Percentiles rank a stretch among this genome's conserved stretches.
Evolutionary conservation across 306 rosid genomes (phyloP).

Genomic region (Gillenia trifoliata): DNA sequence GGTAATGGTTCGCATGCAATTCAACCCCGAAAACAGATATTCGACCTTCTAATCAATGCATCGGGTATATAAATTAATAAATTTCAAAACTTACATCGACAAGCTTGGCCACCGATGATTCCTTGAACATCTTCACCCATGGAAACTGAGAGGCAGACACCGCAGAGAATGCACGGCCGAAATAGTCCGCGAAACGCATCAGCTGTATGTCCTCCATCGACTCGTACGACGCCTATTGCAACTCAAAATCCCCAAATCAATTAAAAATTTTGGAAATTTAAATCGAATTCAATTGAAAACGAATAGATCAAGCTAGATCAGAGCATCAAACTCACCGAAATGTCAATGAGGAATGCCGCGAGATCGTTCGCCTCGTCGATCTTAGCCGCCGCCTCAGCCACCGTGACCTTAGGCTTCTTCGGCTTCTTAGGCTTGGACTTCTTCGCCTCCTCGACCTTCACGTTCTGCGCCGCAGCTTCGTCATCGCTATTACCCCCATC

Average conservation of each 20-base stretch:
- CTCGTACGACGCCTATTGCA: constrained; percentile 51
- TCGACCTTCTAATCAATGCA: not conserved
- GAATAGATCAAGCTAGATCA: constrained; percentile 43
- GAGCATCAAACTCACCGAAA: constrained; percentile 46
- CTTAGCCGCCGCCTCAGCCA: constrained; percentile 80
- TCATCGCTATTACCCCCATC: constrained; percentile 46
- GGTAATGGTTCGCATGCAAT: not conserved
- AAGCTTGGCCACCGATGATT: constrained; percentile 69
- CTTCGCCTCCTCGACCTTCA: constrained; percentile 56
- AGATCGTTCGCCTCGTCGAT: constrained; percentile 64
- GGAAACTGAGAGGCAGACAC: constrained; percentile 89
- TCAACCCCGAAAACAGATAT: not conserved
- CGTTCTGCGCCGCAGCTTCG: constrained; percentile 43
- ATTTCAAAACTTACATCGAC: constrained; percentile 66
- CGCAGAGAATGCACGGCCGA: constrained; percentile 72
- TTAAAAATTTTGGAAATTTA: not conserved
- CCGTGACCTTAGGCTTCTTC: constrained; percentile 86
- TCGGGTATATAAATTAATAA: not conserved
- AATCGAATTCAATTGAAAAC: constrained; percentile 13
- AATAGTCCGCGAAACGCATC: constrained; percentile 89
- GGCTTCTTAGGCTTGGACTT: constrained; percentile 79
- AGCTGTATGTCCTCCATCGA: constrained; percentile 61
- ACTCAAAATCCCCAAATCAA: not conserved
- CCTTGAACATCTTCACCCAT: constrained; percentile 80
- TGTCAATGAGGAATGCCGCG: constrained; percentile 50